Conservation (phyloP, 2,329 filamentous ascomycete genomes). For the Coniella vitis region DNA sequence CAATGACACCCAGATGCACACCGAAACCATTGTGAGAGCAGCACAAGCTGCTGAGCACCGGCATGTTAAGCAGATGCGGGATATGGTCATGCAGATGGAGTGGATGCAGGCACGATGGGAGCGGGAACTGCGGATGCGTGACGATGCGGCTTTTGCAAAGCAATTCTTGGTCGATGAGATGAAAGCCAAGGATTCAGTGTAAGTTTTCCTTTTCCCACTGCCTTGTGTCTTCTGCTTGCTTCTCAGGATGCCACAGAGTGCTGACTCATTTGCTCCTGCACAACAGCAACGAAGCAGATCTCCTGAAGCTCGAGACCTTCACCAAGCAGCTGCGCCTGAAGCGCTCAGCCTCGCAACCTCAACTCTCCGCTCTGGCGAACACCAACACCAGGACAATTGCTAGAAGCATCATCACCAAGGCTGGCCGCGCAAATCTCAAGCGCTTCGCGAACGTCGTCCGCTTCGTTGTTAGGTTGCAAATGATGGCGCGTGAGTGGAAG, state of each 20-base stretch:
- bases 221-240: no score
- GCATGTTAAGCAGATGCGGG: constrained; percentile 70
- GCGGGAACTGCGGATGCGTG: constrained; percentile 73
- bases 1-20: constrained; percentile 40
- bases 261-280: constrained; percentile 1
- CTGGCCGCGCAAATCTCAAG: constrained; percentile 28
- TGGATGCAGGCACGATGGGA: constrained; percentile 79
- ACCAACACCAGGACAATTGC: constrained; percentile 11
- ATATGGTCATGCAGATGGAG: constrained; percentile 81
- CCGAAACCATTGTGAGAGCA: constrained; percentile 52
- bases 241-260: not conserved
- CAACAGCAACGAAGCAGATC: constrained; percentile 81
- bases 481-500: constrained; percentile 42
- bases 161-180: constrained; percentile 72
- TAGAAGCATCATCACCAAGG: constrained; percentile 8
- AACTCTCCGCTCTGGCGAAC: constrained; percentile 23
- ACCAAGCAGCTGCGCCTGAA: constrained; percentile 49
- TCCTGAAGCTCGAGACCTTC: constrained; percentile 79
- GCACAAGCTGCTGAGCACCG: constrained; percentile 58
- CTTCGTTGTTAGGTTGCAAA: constrained; percentile 45
- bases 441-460: constrained; percentile 41
- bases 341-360: constrained; percentile 18
- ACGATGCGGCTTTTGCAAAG: constrained; percentile 81
- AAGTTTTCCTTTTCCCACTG: not conserved
- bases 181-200: constrained; percentile 59